A percentile compares a stretch with the other conserved stretches of the same genome.
phyloP scores from a whole-genome alignment of 2,329 filamentous ascomycete species.

The Colletotrichum liriopes region DNA sequence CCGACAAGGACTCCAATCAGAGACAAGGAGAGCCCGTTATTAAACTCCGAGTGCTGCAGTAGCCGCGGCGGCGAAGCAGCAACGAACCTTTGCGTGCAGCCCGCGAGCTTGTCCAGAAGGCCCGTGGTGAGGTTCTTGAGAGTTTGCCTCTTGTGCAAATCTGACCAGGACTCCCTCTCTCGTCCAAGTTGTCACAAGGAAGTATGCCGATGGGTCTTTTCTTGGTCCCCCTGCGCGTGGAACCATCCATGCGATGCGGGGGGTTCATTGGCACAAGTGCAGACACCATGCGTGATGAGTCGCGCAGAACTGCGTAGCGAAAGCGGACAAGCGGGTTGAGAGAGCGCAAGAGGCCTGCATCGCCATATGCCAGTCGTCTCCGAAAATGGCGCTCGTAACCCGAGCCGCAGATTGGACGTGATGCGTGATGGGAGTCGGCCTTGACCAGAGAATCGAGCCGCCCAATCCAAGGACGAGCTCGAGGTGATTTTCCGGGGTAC shows the following conservation, averaged over 20 bases:
- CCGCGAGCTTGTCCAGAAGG: neutral
- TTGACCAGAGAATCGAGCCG: neutral
- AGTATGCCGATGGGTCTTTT: neutral
- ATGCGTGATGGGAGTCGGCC: neutral
- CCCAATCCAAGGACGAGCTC: neutral
- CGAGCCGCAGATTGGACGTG: neutral
- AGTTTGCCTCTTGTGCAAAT: neutral
- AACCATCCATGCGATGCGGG: neutral
- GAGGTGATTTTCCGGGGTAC: constrained; percentile 38
- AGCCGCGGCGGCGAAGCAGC: neutral
- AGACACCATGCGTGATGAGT: neutral
- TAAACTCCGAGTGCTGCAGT: neutral
- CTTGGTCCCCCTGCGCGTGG: neutral
- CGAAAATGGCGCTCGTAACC: neutral
- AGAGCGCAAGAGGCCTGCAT: neutral
- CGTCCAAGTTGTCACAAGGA: neutral
- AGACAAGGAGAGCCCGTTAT: neutral
- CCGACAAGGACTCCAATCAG: constrained; percentile 4
- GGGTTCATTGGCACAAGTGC: neutral
- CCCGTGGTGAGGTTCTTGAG: neutral
- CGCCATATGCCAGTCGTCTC: neutral
- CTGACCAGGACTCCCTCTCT: constrained; percentile 7
- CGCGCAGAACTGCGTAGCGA: neutral
- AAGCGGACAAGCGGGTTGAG: neutral
- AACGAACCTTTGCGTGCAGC: neutral